Base-by-base conservation (phyloP, 2,329 filamentous ascomycete species). In the Juglanconis juglandina region DNA sequence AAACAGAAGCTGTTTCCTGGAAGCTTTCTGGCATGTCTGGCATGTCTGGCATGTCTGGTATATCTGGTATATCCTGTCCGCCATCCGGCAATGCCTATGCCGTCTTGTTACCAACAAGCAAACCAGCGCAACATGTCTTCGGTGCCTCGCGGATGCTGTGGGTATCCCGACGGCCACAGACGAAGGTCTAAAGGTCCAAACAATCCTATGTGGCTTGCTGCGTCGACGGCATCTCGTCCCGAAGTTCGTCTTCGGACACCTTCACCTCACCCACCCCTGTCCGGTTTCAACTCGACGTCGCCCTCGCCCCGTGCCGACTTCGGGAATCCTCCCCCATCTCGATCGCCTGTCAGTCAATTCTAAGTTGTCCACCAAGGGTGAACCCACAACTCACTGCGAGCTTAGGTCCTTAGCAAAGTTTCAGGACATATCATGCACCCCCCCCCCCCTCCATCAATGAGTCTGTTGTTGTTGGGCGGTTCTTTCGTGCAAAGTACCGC, bases 381-480 rank as follows among this genome's bases (percentile, higher is more conserved):
- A 46, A 60, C 49, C 48, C 48, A 53, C 56, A 37, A 58, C 32
- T 13, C 42, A 14, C 49, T n/a, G 44, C n/a, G 44, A 35, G 50
- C 37, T 53, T 58, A 53, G 49, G n/a, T 37, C 41, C 35, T 58
- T 58, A 58, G 39, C 52, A 58, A 53, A 53, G 56, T 58, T 58
- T 58, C 56, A 58, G 24, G 49, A 44, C 49, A 35, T 41, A 58
- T 58, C 56, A 58, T 42, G 56, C 41, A 44, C n/a, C 56, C 39
- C 5, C 39, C 11, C 39, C 5, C 39, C 39, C 39, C 39, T 42
- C 4, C 39, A 42, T 42, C 39, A 10, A 42, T 42, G 39, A 42
- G 17, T 34, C 24, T 24, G 24, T 24, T 24, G 24, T 24, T 24
- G 24, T 24, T 2, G 24, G 24, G 24, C 24, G 1, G 24, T 24